phyloP scores from a whole-genome alignment of 306 rosid genomes.

The Cucurbita moschata region DNA sequence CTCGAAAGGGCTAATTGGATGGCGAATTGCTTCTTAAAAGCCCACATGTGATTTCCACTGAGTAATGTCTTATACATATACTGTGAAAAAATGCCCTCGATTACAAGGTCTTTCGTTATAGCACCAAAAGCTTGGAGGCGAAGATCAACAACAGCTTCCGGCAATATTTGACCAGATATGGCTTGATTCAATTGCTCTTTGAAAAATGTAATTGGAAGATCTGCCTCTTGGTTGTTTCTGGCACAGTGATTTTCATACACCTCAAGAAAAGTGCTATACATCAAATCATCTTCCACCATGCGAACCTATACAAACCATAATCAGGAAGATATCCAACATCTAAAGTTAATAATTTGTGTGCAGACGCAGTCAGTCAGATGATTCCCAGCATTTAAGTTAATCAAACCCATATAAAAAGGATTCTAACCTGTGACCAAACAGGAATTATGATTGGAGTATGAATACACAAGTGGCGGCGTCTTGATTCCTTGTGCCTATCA shows the following conservation, averaged over 20 bases:
- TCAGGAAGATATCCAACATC: background rate
- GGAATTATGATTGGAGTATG: constrained; percentile 97
- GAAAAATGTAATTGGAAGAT: constrained; percentile 84
- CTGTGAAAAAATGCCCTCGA: constrained; percentile 86
- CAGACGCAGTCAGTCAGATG: background rate
- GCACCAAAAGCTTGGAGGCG: constrained; percentile 77
- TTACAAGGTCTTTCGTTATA: constrained; percentile 61
- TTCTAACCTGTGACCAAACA: constrained; percentile 95
- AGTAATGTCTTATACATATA: constrained; percentile 90
- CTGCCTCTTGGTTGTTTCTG: constrained; percentile 89
- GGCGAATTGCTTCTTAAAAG: constrained; percentile 96
- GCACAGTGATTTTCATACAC: constrained; percentile 98
- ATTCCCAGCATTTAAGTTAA: background rate
- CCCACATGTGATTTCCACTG: constrained; percentile 92
- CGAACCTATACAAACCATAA: constrained; percentile 52
- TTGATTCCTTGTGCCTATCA: constrained; percentile 98
- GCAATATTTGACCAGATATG: constrained; percentile 75
- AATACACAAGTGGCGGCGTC: constrained; percentile 90
- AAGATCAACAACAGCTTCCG: constrained; percentile 86
- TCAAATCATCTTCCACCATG: constrained; percentile 97
- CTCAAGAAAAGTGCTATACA: constrained; percentile 99
- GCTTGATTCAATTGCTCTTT: constrained; percentile 97
- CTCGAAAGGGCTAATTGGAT: constrained; percentile 95
- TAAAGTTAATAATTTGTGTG: background rate
- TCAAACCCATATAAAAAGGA: background rate